Conservation (phyloP, 495 filamentous ascomycete genomes). For the Aspergillus hancockii region DNA sequence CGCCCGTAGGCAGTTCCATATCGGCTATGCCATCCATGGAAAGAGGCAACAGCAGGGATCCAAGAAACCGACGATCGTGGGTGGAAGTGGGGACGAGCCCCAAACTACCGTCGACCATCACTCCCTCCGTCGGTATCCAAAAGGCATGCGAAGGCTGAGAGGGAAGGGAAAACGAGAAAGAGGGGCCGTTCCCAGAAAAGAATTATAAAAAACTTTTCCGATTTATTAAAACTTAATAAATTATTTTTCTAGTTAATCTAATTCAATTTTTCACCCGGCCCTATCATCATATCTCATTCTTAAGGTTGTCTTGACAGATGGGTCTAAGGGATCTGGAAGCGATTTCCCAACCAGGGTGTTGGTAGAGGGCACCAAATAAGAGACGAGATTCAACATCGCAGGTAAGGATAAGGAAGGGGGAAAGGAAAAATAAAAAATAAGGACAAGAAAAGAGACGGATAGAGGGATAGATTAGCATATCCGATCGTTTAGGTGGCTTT, state of each 20-base stretch:
- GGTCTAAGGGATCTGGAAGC: slow-evolving; percentile 31
- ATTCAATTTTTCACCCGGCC: slow-evolving; percentile 9
- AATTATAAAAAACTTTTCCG: slow-evolving; percentile 1
- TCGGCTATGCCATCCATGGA: slow-evolving; percentile 19
- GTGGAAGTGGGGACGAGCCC: slow-evolving; percentile 36
- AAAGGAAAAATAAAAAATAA: neutral
- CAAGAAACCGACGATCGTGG: slow-evolving; percentile 47
- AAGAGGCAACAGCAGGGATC: slow-evolving; percentile 27
- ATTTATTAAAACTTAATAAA: neutral
- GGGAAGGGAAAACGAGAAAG: slow-evolving; percentile 24
- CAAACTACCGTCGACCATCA: slow-evolving; percentile 33
- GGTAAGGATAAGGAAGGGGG: neutral
- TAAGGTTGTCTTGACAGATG: slow-evolving; percentile 43
- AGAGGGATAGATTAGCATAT: neutral
- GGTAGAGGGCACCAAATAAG: slow-evolving; percentile 24
- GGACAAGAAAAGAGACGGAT: neutral
- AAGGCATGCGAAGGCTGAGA: slow-evolving; percentile 24
- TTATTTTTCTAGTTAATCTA: slow-evolving; percentile 7
- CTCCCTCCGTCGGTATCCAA: slow-evolving; percentile 17
- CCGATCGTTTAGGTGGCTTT: slow-evolving; percentile 1
- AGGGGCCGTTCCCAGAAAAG: slow-evolving; percentile 14
- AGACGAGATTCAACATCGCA: neutral
- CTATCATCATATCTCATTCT: slow-evolving; percentile 24
- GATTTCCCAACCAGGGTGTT: slow-evolving; percentile 28
- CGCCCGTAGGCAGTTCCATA: slow-evolving; percentile 20